Conservation (phyloP, 129 eudicot species). For the Chrysanthemum makinoi region DNA sequence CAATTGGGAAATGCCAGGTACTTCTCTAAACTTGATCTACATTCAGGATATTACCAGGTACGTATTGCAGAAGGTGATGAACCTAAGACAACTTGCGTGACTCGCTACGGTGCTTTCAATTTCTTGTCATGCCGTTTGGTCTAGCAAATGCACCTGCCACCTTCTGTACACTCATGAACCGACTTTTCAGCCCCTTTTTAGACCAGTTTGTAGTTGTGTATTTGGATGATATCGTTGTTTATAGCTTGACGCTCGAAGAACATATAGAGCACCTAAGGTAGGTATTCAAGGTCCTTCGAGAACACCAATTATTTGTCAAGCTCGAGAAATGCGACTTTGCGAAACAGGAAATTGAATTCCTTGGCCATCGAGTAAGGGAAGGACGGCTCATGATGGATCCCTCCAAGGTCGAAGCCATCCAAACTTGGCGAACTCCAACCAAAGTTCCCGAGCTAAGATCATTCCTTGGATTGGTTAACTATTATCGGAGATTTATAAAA, state of each 20-base stretch:
- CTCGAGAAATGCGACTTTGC: slow-evolving; percentile 10
- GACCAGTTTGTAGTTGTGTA: not conserved
- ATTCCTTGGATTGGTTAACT: not conserved
- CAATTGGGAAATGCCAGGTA: too few species aligned
- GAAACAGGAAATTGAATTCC: not conserved
- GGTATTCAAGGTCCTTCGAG: not conserved
- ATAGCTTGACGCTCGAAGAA: not conserved
- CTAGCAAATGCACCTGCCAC: too few species aligned
- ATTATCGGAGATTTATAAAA: not conserved
- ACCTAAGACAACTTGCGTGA: too few species aligned
- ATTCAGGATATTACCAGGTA: too few species aligned
- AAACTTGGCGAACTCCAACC: not conserved
- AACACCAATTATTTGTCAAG: not conserved
- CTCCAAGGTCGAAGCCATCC: not conserved
- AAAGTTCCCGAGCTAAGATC: not conserved
- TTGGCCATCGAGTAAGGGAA: not conserved
- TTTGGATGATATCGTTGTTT: not conserved
- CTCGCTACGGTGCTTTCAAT: too few species aligned
- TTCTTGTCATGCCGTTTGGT: too few species aligned
- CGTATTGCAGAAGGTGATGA: too few species aligned
- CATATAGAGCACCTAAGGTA: not conserved
- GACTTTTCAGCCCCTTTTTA: too few species aligned
- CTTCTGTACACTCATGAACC: too few species aligned
- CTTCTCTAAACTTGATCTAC: too few species aligned
- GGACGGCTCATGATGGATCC: not conserved